phyloP scores from a whole-genome alignment of 164 flowering plant genomes.

The Pachysandra terminalis region DNA sequence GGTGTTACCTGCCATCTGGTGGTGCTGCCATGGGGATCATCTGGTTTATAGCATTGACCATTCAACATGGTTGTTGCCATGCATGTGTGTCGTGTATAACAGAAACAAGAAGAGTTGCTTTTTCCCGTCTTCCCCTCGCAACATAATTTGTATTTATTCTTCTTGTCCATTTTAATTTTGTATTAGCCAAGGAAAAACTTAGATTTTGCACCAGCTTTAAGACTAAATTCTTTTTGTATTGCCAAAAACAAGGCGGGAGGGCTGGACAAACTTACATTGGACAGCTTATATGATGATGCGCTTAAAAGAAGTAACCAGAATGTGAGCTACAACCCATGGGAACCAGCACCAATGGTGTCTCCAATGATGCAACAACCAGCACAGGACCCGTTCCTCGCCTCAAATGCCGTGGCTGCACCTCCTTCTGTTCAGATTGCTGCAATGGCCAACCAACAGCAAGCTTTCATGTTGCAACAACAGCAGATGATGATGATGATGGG shows the following conservation, averaged over 20 bases:
- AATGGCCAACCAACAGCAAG: constrained; percentile 69
- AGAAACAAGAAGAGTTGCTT: background rate
- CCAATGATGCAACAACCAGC: constrained; percentile 46
- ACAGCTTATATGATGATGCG: constrained; percentile 84
- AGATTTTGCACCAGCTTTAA: background rate
- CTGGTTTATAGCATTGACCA: no score
- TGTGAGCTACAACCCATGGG: constrained; percentile 85
- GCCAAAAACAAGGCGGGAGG: constrained; percentile 61
- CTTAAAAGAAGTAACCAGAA: constrained; percentile 58
- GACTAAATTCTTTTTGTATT: background rate
- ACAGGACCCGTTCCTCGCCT: constrained; percentile 71
- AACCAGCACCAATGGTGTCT: constrained; percentile 34
- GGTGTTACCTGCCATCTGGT: no score
- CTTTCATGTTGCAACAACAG: constrained; percentile 61
- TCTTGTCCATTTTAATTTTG: background rate
- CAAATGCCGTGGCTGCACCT: constrained; percentile 53
- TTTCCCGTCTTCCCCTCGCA: background rate
- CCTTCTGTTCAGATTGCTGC: constrained; percentile 62
- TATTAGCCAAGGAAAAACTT: background rate
- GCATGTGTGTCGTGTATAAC: background rate
- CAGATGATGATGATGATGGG: constrained; percentile 58
- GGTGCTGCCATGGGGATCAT: no score
- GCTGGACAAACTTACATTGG: constrained; percentile 74
- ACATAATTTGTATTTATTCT: background rate
- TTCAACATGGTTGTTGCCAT: background rate